These are phyloP conservation scores for Lachnellula arida DNA, from an alignment of 2,329 filamentous ascomycete genomes.

Conservation along the genomic window DNA sequence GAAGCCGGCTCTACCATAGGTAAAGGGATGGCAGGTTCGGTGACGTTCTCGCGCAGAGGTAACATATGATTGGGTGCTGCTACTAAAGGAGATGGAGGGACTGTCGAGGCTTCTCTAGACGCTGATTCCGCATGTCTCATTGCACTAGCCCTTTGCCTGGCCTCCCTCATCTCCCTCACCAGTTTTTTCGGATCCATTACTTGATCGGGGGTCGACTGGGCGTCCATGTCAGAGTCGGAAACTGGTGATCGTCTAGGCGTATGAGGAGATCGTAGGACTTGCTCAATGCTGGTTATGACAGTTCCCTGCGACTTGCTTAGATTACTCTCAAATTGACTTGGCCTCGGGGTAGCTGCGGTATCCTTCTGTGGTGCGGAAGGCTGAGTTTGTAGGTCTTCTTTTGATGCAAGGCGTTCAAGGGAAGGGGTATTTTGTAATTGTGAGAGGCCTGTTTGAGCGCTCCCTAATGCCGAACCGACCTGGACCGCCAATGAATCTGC, in stretches of 20 bases:
- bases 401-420: neutral
- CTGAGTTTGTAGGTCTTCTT: neutral
- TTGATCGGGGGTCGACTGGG: neutral
- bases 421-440: neutral
- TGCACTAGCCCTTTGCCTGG: slow-evolving; percentile 1
- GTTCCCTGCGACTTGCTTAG: neutral
- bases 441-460: neutral
- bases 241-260: neutral
- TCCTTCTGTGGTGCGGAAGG: neutral
- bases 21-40: neutral
- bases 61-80: slow-evolving; percentile 3
- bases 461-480: neutral
- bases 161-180: slow-evolving; percentile 5
- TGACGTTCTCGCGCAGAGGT: slow-evolving; percentile 9
- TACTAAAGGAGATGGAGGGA: slow-evolving; percentile 10
- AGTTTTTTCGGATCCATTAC: neutral
- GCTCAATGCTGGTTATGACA: slow-evolving; percentile 12
- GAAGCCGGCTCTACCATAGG: neutral
- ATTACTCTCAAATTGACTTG: neutral
- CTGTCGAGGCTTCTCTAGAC: slow-evolving; percentile 10
- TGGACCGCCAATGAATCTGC: neutral
- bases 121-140: slow-evolving; percentile 8
- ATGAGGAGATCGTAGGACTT: neutral
- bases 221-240: slow-evolving; percentile 3
- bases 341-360: neutral